Base-by-base conservation (phyloP, 495 filamentous ascomycete genomes). In the Xylaria flabelliformis region DNA sequence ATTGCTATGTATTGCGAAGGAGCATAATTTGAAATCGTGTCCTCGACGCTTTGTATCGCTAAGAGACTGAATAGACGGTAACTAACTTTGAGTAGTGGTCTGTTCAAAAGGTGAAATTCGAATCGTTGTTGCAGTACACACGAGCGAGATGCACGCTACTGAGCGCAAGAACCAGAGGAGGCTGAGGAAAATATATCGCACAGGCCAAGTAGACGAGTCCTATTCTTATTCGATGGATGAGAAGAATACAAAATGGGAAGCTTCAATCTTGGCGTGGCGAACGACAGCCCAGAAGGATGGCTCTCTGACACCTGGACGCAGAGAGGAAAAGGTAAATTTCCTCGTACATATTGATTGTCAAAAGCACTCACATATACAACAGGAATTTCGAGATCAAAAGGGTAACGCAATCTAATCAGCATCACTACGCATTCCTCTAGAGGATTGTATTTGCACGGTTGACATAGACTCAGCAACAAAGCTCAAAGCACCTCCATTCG, bases 261-360 rank as follows among this genome's bases (percentile, higher is more conserved):
- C 61, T 46, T 64, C 61, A 44, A 64, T 64, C 34, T 64, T 44
- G 41, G 41, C 46, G 41, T 64, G 61, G 61, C 61, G 61, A 64
- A 39, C 39, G 4, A 4, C 2, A 64, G 19, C 17, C 61, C 1
- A 46, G 8, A 8, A 21, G 32, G 32, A 64, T 19, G 48, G 32
- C 41, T 26, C 10, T 48, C 1, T 64, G 32, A 39, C 39, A 24
- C 32, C 48, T 48, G 24, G 41, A 13, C 41, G 10, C 34, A 21
- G 46, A 3, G 21, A 29, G 32, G 24, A 48, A 46, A 10, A 48
- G 41, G 61, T 64, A 64, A 8, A 21, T n/a, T 32, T 13, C 21
- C 32, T 4, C 36, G 8, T 21, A 46, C 4, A 32, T 46, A 17
- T 44, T 48, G 24, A 21, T 29, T 32, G 61, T n/a, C 32, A 17